Percentiles rank a stretch among this genome's conserved stretches.
These are phyloP conservation scores for Trichoderma koningiopsis DNA, from an alignment of 2,329 filamentous ascomycete genomes.

Conservation along the genomic window DNA sequence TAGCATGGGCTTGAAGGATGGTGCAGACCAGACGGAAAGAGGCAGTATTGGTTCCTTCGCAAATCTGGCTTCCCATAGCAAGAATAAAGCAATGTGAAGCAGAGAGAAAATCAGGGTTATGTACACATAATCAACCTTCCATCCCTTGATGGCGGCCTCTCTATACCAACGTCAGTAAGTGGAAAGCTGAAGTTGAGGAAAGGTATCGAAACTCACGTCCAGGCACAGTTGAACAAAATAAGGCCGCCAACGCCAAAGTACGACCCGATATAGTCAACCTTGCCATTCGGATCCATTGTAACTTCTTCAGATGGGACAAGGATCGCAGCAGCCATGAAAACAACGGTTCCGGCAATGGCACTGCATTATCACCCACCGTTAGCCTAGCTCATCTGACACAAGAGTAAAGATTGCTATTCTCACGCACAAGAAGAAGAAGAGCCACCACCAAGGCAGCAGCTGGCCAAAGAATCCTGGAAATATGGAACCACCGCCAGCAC, in stretches of 20 bases:
- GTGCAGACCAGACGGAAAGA: slow-evolving; percentile 6
- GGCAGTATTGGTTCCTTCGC: slow-evolving; percentile 8
- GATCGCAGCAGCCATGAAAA: slow-evolving; percentile 3
- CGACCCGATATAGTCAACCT: slow-evolving; percentile 12
- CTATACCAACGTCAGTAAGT: not conserved
- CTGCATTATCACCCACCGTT: not conserved
- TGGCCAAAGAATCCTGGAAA: slow-evolving; percentile 20
- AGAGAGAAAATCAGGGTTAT: slow-evolving; percentile 3
- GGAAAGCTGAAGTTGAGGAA: not conserved
- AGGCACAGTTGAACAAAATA: slow-evolving; percentile 18
- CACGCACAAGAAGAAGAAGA: slow-evolving; percentile 22
- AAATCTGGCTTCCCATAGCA: slow-evolving; percentile 5
- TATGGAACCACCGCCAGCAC: slow-evolving; percentile 4
- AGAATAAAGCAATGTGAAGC: slow-evolving; percentile 4
- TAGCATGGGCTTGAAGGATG: slow-evolving; percentile 18
- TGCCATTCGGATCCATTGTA: slow-evolving; percentile 15
- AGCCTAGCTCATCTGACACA: not conserved
- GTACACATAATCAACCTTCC: slow-evolving; percentile 9
- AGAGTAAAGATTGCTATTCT: not conserved
- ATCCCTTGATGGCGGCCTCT: slow-evolving; percentile 14
- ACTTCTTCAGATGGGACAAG: slow-evolving; percentile 14
- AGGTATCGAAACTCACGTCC: slow-evolving; percentile 4
- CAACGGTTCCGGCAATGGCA: slow-evolving; percentile 5
- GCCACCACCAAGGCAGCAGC: slow-evolving; percentile 21
- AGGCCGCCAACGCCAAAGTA: slow-evolving; percentile 12